Conservation (phyloP, 257 asterid genomes). For the Cordia subcordata region DNA sequence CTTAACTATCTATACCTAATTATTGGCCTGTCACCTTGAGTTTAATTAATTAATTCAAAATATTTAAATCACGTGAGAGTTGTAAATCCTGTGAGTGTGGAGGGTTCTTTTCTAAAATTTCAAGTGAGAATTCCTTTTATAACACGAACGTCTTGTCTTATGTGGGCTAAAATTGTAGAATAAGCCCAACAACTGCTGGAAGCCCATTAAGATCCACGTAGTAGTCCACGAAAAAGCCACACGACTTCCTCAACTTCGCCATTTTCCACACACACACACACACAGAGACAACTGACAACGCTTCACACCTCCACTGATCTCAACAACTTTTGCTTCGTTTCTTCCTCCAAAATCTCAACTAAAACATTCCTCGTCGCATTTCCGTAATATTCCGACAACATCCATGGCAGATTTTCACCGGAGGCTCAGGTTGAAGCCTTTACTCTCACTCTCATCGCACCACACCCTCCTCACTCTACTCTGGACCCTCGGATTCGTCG, state of each 20-base stretch:
- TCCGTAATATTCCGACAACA: background rate
- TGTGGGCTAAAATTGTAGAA: too few relatives aligned
- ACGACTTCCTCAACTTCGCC: background rate
- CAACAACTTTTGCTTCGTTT: background rate
- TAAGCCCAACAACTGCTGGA: too few relatives aligned
- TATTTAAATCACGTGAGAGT: too few relatives aligned
- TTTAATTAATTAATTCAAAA: too few relatives aligned
- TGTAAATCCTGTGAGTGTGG: too few relatives aligned
- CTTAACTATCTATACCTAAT: too few relatives aligned
- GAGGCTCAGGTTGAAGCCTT: slow-evolving; percentile 31
- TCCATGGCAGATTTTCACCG: slow-evolving; percentile 59
- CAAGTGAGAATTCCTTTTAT: too few relatives aligned
- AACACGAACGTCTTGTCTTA: too few relatives aligned
- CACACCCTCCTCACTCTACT: slow-evolving; percentile 44
- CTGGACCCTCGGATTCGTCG: slow-evolving; percentile 72
- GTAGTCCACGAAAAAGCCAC: background rate
- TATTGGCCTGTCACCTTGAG: too few relatives aligned
- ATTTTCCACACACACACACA: too few relatives aligned
- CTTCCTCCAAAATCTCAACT: background rate
- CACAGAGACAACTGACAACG: background rate
- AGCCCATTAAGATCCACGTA: too few relatives aligned
- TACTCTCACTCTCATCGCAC: slow-evolving; percentile 19
- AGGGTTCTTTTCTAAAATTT: too few relatives aligned
- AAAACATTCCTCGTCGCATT: background rate
- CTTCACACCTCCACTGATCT: background rate